Evolutionary conservation across 441 rosid genomes (phyloP).

Genomic region (Raphanus hybrid): DNA sequence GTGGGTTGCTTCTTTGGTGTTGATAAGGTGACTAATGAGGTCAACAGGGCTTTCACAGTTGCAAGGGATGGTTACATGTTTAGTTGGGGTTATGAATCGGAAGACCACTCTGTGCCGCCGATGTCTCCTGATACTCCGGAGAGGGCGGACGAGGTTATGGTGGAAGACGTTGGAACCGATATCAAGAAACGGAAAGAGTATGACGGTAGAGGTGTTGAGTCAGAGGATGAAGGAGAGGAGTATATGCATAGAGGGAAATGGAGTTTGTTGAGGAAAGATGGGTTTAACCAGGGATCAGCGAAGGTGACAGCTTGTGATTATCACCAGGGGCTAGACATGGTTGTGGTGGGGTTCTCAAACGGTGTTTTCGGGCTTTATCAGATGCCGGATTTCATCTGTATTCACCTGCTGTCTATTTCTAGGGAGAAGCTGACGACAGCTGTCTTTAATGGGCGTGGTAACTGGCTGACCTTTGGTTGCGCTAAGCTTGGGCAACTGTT

Average conservation of each 20-base stretch:
- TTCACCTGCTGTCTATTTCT: too few species aligned
- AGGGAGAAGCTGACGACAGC: too few species aligned
- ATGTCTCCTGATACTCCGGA: conserved; percentile 73
- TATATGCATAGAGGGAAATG: conserved; percentile 77
- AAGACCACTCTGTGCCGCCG: too few species aligned
- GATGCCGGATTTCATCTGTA: too few species aligned
- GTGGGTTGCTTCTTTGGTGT: conserved; percentile 93
- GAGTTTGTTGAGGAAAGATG: conserved; percentile 81
- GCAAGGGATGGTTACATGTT: conserved; percentile 81
- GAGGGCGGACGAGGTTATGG: conserved; percentile 50
- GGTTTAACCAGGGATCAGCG: conserved; percentile 73
- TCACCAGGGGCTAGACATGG: conserved; percentile 81
- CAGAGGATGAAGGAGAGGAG: conserved; percentile 37
- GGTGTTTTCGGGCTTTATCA: too few species aligned
- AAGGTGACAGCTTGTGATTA: conserved; percentile 81
- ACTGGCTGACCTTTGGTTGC: too few species aligned
- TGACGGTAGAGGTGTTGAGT: conserved; percentile 51
- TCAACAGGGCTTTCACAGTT: conserved; percentile 66
- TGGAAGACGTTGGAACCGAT: too few species aligned
- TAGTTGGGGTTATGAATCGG: conserved; percentile 67
- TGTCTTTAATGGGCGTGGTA: too few species aligned
- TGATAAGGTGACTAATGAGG: conserved; percentile 59
- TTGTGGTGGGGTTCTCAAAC: too few species aligned
- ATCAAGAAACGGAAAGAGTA: conserved; percentile 64
- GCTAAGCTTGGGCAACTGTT: too few species aligned